These are phyloP conservation scores for Chamaenerion angustifolium DNA, from an alignment of 345 rosid species.

Conservation along the genomic window DNA sequence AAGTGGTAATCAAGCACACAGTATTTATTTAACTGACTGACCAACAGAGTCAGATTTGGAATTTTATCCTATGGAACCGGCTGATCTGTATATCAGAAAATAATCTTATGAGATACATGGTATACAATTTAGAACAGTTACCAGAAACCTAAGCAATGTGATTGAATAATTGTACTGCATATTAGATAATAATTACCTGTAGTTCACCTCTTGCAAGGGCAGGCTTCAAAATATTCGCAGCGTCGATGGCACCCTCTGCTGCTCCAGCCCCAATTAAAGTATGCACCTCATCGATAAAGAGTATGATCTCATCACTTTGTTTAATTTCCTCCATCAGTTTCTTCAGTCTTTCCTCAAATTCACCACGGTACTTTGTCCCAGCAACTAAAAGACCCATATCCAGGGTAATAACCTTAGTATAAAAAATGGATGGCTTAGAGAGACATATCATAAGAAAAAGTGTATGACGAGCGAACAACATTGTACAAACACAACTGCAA, in stretches of 20 bases:
- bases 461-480: not conserved
- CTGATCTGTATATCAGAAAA: too few species aligned
- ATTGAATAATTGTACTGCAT: too few species aligned
- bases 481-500: too few species aligned
- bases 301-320: conserved; percentile 92
- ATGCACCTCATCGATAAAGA: conserved; percentile 98
- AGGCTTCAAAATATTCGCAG: conserved; percentile 97
- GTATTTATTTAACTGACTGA: too few species aligned
- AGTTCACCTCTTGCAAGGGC: conserved; percentile 99
- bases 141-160: too few species aligned
- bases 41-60: too few species aligned
- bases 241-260: conserved; percentile 99
- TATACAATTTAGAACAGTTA: too few species aligned
- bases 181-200: conserved; percentile 39
- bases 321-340: conserved; percentile 99
- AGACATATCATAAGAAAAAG: not conserved
- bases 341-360: conserved; percentile 94
- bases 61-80: too few species aligned
- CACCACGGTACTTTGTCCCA: conserved; percentile 97
- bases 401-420: conserved; percentile 70
- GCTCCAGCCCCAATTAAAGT: conserved; percentile 98
- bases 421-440: not conserved
- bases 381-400: conserved; percentile 99
- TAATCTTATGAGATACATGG: too few species aligned
- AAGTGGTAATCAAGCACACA: too few species aligned